Conservation (phyloP, 176 grass and related monocot species). For the bread wheat (Triticum aestivum) region IWGSC_CS_RefSeq_v2.1 NC_057807.1:367210404-367210903, state of each 20-base stretch:
- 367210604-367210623: constrained; percentile 95
- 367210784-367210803: background rate
- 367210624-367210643: constrained; percentile 94
- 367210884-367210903: background rate
- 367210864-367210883: background rate
- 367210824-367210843: background rate
- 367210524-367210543: background rate
- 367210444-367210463: constrained; percentile 53
- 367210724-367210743: background rate
- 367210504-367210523: background rate
- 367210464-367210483: constrained; percentile 70
- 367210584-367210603: constrained; percentile 87
- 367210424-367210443: constrained; percentile 90
- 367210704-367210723: background rate
- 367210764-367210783: background rate
- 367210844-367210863: constrained; percentile 7
- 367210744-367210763: background rate
- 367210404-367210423: constrained; percentile 92
- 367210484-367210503: constrained; percentile 49
- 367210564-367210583: constrained; percentile 22
- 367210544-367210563: constrained; percentile 10
- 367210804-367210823: background rate
- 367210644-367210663: constrained; percentile 60
- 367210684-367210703: constrained; percentile 16
- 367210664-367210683: constrained; percentile 20